Evolutionary conservation across 805 yeast species (phyloP).

Genomic region (Cyberlindnera subsufficiens): DNA sequence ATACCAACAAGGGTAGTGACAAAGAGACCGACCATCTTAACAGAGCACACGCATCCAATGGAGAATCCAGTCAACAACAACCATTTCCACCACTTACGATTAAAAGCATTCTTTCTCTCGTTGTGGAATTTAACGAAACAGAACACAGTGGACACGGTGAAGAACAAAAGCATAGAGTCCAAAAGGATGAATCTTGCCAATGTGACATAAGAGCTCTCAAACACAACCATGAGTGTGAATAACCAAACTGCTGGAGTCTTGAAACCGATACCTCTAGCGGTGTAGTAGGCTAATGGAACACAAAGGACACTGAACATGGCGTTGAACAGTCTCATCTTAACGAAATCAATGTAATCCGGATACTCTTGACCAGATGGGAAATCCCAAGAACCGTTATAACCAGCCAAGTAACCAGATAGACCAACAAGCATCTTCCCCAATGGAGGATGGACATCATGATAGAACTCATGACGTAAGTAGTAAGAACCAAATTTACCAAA

Average conservation of each 20-base stretch:
- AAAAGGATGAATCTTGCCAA: constrained; percentile 84
- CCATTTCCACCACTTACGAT: constrained; percentile 93
- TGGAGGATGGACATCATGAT: constrained; percentile 97
- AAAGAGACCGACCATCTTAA: constrained; percentile 95
- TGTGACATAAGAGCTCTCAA: constrained; percentile 80
- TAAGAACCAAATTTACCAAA: constrained; percentile 95
- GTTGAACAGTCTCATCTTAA: constrained; percentile 82
- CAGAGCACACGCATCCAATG: constrained; percentile 87
- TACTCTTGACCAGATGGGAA: constrained; percentile 79
- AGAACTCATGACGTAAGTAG: constrained; percentile 81
- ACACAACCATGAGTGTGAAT: constrained; percentile 69
- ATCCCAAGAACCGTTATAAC: constrained; percentile 82
- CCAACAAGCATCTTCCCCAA: constrained; percentile 92
- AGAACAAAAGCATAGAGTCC: constrained; percentile 86
- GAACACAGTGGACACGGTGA: constrained; percentile 78
- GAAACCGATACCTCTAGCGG: constrained; percentile 72
- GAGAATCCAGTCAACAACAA: constrained; percentile 73
- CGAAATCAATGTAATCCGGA: constrained; percentile 74
- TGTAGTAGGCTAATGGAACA: constrained; percentile 82
- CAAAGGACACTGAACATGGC: constrained; percentile 78
- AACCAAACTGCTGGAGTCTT: constrained; percentile 70
- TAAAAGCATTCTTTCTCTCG: constrained; percentile 45
- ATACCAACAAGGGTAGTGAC: constrained; percentile 85
- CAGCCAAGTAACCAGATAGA: constrained; percentile 77
- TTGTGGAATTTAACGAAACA: constrained; percentile 69